These are phyloP conservation scores for Fonsecaea pedrosoi DNA, from an alignment of 2,329 filamentous ascomycete species.

Conservation along the genomic window DNA sequence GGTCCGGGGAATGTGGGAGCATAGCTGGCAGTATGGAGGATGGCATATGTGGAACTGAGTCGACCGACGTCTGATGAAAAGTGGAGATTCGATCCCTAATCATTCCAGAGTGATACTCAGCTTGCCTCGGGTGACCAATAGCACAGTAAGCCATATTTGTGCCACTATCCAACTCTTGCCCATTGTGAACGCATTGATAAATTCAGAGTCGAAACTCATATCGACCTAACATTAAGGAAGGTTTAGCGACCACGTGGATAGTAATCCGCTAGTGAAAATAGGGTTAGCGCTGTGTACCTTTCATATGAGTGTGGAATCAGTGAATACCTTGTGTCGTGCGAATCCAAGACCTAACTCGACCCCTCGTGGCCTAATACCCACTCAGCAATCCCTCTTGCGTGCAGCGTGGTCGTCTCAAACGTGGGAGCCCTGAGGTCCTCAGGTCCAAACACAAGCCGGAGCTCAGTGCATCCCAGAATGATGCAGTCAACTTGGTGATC, in stretches of 20 bases:
- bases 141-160: no score
- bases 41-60: background rate
- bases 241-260: background rate
- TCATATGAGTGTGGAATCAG: no score
- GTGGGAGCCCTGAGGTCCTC: conserved; percentile 13
- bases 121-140: background rate
- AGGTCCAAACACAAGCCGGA: conserved; percentile 20
- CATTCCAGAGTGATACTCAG: background rate
- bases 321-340: no score
- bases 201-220: no score
- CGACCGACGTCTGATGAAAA: background rate
- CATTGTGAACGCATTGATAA: no score
- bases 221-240: background rate
- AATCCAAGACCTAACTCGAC: no score
- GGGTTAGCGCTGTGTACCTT: no score
- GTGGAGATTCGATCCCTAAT: background rate
- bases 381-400: conserved; percentile 17
- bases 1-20: background rate
- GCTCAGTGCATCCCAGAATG: conserved; percentile 27
- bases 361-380: conserved; percentile 1
- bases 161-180: no score
- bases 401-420: conserved; percentile 19
- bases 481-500: conserved; percentile 22
- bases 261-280: no score
- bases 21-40: background rate